phyloP scores from a whole-genome alignment of 768 basidiomycete species.

The Hericium erinaceus region DNA sequence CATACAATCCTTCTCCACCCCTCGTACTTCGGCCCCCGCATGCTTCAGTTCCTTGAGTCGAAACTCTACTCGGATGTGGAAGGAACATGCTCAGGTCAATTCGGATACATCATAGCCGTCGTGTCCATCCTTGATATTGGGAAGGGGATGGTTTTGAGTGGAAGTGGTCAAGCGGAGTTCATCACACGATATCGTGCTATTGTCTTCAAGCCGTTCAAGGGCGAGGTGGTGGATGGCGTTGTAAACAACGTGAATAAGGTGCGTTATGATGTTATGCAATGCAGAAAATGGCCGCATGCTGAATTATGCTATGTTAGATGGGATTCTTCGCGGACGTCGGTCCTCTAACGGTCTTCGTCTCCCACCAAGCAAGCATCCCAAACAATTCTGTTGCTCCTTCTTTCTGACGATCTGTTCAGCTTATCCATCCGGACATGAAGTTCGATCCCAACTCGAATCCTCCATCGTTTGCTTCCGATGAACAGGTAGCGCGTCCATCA shows the following conservation, averaged over 20 bases:
- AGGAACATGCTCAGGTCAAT: slow-evolving; percentile 92
- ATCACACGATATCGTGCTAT: slow-evolving; percentile 90
- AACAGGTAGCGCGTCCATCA: slow-evolving; percentile 42
- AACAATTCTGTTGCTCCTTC: too few relatives aligned
- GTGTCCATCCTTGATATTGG: slow-evolving; percentile 87
- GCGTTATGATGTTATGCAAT: slow-evolving; percentile 14
- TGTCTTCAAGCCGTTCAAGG: slow-evolving; percentile 99
- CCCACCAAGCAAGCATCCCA: slow-evolving; percentile 66
- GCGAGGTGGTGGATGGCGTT: slow-evolving; percentile 94
- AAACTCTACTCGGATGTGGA: slow-evolving; percentile 96
- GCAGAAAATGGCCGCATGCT: not conserved
- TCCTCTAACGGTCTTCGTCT: slow-evolving; percentile 89
- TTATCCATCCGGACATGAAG: slow-evolving; percentile 88
- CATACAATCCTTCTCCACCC: slow-evolving; percentile 96
- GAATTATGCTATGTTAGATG: slow-evolving; percentile 51
- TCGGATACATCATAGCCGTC: slow-evolving; percentile 91
- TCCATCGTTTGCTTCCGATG: slow-evolving; percentile 90
- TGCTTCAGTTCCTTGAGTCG: slow-evolving; percentile 86
- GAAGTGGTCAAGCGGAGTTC: slow-evolving; percentile 94
- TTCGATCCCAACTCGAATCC: slow-evolving; percentile 96
- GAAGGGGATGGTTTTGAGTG: slow-evolving; percentile 84
- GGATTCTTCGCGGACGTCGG: slow-evolving; percentile 98
- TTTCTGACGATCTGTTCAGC: slow-evolving; percentile 31
- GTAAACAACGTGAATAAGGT: slow-evolving; percentile 96
- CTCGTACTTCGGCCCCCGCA: slow-evolving; percentile 95